phyloP scores from a whole-genome alignment of 345 rosid species.

The Syzygium aromaticum region DNA sequence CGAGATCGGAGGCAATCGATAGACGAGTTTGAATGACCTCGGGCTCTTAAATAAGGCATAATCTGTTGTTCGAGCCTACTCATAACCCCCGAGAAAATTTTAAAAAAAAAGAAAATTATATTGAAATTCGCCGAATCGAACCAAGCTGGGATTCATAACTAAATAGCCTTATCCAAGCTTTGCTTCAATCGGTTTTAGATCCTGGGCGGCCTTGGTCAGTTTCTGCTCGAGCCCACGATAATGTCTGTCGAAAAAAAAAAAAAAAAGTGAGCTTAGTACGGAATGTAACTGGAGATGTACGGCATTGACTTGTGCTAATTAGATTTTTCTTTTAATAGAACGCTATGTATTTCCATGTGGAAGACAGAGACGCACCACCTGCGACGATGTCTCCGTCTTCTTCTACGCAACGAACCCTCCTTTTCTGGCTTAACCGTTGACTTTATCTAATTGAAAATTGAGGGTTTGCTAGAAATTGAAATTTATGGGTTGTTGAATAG shows the following conservation, averaged over 20 bases:
- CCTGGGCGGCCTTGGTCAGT: too few species aligned
- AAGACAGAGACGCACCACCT: background rate
- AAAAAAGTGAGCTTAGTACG: fast-evolving
- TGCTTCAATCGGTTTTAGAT: too few species aligned
- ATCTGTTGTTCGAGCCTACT: background rate
- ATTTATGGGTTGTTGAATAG: background rate
- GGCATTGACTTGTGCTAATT: background rate
- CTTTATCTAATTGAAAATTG: too few species aligned
- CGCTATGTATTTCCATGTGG: background rate
- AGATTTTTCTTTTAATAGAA: background rate
- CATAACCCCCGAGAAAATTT: background rate
- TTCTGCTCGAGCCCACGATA: background rate
- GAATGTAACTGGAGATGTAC: background rate
- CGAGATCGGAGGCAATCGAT: background rate
- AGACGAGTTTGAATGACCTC: background rate
- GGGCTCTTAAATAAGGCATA: too few species aligned
- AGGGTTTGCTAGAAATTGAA: too few species aligned
- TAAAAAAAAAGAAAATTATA: background rate
- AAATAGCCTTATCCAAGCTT: too few species aligned
- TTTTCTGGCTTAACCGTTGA: too few species aligned
- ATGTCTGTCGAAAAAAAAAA: background rate
- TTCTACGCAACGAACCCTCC: too few species aligned
- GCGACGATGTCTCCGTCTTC: background rate
- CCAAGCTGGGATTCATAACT: background rate
- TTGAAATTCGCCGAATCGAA: background rate